phyloP scores from a whole-genome alignment of 768 basidiomycete genomes.

The Lactarius trivialis region DNA sequence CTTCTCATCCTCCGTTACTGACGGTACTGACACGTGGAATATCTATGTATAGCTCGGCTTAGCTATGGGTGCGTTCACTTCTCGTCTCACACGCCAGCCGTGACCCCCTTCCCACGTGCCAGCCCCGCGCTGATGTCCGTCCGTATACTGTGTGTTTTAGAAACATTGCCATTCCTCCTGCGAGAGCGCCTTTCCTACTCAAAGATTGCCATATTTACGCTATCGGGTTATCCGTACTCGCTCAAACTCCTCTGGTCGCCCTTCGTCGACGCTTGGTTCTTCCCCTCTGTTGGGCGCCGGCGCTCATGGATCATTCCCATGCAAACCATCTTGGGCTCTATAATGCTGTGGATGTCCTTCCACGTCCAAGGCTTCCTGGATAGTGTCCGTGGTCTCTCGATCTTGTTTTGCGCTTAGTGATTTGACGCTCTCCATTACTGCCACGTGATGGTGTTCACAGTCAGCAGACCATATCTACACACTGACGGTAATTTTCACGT shows the following conservation, averaged over 20 bases:
- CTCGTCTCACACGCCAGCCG: not conserved
- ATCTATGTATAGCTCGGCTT: constrained; percentile 1
- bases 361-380: constrained; percentile 71
- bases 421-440: not conserved
- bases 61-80: constrained; percentile 20
- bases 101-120: constrained; percentile 73
- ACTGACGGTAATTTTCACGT: constrained; percentile 82
- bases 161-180: constrained; percentile 93
- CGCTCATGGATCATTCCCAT: constrained; percentile 99
- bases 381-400: constrained; percentile 45
- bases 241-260: constrained; percentile 97
- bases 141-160: constrained; percentile 34
- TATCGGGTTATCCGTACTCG: constrained; percentile 92
- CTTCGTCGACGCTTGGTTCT: constrained; percentile 87
- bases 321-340: constrained; percentile 78
- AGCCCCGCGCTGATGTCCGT: constrained; percentile 24
- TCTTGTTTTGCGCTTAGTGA: not conserved
- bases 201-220: constrained; percentile 88
- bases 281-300: constrained; percentile 75
- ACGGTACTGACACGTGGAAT: not conserved
- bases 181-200: constrained; percentile 95
- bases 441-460: constrained; percentile 37
- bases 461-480: constrained; percentile 71
- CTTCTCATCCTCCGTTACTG: not conserved
- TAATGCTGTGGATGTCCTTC: constrained; percentile 74